Base-by-base conservation (phyloP, 257 asterid genomes). In the Ophiorrhiza pumila region DNA sequence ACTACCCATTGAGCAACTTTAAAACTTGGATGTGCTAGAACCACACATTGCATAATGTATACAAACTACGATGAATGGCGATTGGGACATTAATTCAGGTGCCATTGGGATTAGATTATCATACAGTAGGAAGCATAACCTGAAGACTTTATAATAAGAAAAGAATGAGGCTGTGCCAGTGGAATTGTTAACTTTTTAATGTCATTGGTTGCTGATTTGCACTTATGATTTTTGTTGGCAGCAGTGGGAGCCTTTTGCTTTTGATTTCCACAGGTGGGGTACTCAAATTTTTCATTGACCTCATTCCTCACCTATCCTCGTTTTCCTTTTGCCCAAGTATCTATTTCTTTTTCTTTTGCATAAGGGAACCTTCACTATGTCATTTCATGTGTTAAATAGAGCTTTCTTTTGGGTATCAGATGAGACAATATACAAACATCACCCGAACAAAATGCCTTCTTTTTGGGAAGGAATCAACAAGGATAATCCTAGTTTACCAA, bases 121-220 rank as follows among this genome's bases (percentile, higher is more conserved):
- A 71, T 25, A 25, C 15, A 64, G 55, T 63, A 5, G 25, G 20
- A 52, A 78, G 78, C 85, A 81, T 78, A 74, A 74, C 23, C 76
- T 62, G 23, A 39, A 10, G 50, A 58, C 25, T 53, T 23, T 71
- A 55, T 62, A 52, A 37, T 43, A 47, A 65, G 62, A 37, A 73
- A 68, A 69, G 69, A 53, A 76, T 67, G 22, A n/a, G 32, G 61
- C 22, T 13, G 11, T 46, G 68, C 42, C 73, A 71, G 82, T 81
- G 75, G 78, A 39, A 65, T 64, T 70, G 47, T 68, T 45, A 39
- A 41, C 68, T 69, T 77, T 77, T 50, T 22, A 60, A 53, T 74
- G 52, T 65, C 22, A 78, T 78, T 80, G 84, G 81, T 62, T 25
- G 72, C 62, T 63, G 37, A 71, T 60, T 66, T 64, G 83, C 80